Evolutionary conservation across 768 basidiomycete genomes (phyloP), one percentile per base, ranked within the genome.

Genomic region (Boletus tylopilopsis): DNA sequence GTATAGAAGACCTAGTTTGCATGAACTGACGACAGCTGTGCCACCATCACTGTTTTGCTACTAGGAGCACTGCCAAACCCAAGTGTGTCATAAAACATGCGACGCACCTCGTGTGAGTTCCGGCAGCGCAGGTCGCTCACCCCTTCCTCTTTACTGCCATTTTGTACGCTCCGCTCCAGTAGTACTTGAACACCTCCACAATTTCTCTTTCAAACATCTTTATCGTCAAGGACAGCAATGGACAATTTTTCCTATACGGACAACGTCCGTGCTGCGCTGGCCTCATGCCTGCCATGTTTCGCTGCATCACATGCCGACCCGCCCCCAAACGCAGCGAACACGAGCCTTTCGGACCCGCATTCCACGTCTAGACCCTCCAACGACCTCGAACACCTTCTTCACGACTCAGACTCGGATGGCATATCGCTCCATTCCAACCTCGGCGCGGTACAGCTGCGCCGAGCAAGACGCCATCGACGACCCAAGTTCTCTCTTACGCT

Each of bases 381-480:
- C 58, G 76, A 78, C 57, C 76, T 80, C 53, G 75, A 80, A 40
- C 68, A 76, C 30, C 72, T 80, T 41, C 71, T 80, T n/a, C 72
- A 59, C 1, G 76, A 77, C 62, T 49, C 76, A 24, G 79, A 79
- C 52, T 69, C 70, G 8, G 85, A 87, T 45, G 80, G 74, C 7
- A 73, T 86, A 43, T 87, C 84, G 1, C 61, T 86, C 34, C 84
- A 87, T 64, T 84, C 86, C 7, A 82, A 84, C 57, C 64, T 80
- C 6, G 80, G 77, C 21, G 38, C 49, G 3, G 54, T 70, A 13
- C 8, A 25, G 5, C 59, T 69, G 27, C 56, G 65, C 18, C 66
- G 55, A 58, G 67, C 54, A 64, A 71, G 59, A 60, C 68, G 53
- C 52, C 66, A 54, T 66, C 67, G 64, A 56, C 64, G 54, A 35